phyloP scores from a whole-genome alignment of 2,329 filamentous ascomycete species.

The Tolypocladium tropicale region DNA sequence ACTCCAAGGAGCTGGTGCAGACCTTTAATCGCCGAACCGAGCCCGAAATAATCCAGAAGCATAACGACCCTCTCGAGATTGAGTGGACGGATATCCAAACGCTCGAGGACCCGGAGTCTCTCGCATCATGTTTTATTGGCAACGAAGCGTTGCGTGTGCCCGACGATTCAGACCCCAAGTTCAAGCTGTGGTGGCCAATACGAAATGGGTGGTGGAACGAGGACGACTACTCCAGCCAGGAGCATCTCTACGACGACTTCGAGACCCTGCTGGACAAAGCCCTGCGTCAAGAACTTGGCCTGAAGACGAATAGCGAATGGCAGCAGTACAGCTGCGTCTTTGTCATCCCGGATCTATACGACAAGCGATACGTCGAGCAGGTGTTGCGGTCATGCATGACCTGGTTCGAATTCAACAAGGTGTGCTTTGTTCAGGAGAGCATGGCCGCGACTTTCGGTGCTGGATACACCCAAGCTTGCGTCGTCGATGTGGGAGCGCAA shows the following conservation, averaged over 20 bases:
- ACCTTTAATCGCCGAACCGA: conserved; percentile 85
- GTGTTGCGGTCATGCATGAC: conserved; percentile 76
- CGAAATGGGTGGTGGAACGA: conserved; percentile 84
- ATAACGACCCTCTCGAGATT: conserved; percentile 88
- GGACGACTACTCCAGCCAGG: conserved; percentile 70
- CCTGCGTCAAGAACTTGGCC: conserved; percentile 71
- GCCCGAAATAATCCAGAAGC: conserved; percentile 80
- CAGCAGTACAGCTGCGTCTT: conserved; percentile 92
- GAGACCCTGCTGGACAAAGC: conserved; percentile 79
- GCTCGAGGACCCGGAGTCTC: conserved; percentile 53
- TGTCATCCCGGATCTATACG: conserved; percentile 92
- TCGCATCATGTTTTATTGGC: conserved; percentile 63
- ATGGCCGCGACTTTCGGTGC: conserved; percentile 91
- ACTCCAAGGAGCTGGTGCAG: conserved; percentile 89
- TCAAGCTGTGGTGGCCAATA: conserved; percentile 89
- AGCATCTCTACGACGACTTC: conserved; percentile 77
- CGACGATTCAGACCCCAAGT: conserved; percentile 79
- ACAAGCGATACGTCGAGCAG: conserved; percentile 82
- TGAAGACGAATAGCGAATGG: conserved; percentile 72
- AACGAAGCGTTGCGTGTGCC: conserved; percentile 76
- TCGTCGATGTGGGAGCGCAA: conserved; percentile 92
- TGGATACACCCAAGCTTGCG: conserved; percentile 86
- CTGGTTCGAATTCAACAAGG: conserved; percentile 79
- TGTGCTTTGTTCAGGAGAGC: conserved; percentile 94
- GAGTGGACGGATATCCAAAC: conserved; percentile 83